A percentile compares a stretch with the other conserved stretches of the same genome.
These are phyloP conservation scores for Dendrobium huoshanense DNA, from an alignment of 106 monocot species.

Conservation along the genomic window DNA sequence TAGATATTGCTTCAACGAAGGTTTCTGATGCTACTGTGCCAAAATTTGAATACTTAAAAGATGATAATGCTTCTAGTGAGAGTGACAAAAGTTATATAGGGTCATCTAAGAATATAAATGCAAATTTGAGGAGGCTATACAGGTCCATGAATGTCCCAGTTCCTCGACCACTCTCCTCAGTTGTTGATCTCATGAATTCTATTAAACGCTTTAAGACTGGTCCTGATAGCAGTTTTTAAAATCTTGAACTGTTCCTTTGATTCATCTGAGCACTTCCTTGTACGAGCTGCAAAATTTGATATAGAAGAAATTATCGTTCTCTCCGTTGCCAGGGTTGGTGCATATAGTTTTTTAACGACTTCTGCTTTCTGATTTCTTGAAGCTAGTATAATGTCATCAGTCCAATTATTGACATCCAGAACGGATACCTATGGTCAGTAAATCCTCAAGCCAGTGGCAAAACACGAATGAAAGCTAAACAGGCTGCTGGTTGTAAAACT, in stretches of 20 bases:
- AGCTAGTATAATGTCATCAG: background rate
- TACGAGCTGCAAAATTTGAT: too few relatives aligned
- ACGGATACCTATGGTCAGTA: too few relatives aligned
- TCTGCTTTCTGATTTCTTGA: background rate
- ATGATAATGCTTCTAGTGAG: background rate
- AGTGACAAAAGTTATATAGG: conserved; percentile 20
- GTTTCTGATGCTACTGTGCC: background rate
- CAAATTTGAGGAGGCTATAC: conserved; percentile 65
- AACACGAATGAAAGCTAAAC: too few relatives aligned
- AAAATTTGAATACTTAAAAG: background rate
- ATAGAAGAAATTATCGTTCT: too few relatives aligned
- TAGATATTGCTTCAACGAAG: background rate
- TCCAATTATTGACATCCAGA: background rate
- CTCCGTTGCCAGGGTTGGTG: background rate
- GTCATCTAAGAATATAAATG: conserved; percentile 42
- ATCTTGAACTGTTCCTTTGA: background rate
- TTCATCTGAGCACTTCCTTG: background rate
- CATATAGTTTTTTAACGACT: background rate
- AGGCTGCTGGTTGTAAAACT: background rate
- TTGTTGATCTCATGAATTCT: conserved; percentile 37
- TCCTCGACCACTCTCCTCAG: conserved; percentile 72
- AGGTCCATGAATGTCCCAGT: conserved; percentile 87
- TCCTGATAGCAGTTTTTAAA: conserved; percentile 5
- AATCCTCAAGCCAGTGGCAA: too few relatives aligned
- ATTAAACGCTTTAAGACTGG: conserved; percentile 45